Evolutionary conservation across 2,329 filamentous ascomycete species (phyloP).

Genomic region (Aspergillus tamarii): DNA sequence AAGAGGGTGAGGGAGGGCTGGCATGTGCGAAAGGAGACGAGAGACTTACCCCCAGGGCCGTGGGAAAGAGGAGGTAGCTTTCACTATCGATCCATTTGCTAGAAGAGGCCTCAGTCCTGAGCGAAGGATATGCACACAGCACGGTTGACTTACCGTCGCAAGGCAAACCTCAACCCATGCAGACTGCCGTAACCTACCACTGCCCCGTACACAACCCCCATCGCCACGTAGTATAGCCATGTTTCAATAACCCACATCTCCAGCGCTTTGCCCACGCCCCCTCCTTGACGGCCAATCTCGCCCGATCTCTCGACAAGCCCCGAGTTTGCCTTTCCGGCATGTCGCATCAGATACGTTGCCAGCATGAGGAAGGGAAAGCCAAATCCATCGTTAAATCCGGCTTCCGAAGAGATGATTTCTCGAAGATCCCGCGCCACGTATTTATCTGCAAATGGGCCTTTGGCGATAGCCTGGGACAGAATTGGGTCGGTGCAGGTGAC

Average conservation of each 20-base stretch:
- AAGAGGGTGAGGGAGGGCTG: too few relatives aligned
- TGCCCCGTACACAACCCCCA: constrained; percentile 6
- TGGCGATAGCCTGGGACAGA: constrained; percentile 9
- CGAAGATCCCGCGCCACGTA: constrained; percentile 9
- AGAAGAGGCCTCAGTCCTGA: too few relatives aligned
- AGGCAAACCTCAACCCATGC: too few relatives aligned
- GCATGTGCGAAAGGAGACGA: too few relatives aligned
- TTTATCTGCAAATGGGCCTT: constrained; percentile 8
- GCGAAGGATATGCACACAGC: too few relatives aligned
- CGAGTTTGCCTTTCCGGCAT: too few relatives aligned
- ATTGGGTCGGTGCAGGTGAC: neutral
- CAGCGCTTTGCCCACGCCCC: constrained; percentile 5
- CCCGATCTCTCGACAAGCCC: too few relatives aligned
- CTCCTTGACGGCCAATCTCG: neutral
- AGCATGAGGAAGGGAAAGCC: constrained; percentile 6
- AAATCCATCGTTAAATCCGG: constrained; percentile 9
- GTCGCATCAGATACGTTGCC: too few relatives aligned
- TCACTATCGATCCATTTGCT: too few relatives aligned
- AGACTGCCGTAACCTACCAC: neutral
- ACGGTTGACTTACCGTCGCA: too few relatives aligned
- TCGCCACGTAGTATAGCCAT: constrained; percentile 9
- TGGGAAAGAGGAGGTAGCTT: too few relatives aligned
- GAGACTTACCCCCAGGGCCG: too few relatives aligned
- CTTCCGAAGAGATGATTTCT: constrained; percentile 10
- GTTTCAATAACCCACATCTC: constrained; percentile 7